A percentile compares a stretch with the other conserved stretches of the same genome.
These are phyloP conservation scores for Diaporthe capsici DNA, from an alignment of 2,329 filamentous ascomycete genomes.

Conservation along the genomic window DNA sequence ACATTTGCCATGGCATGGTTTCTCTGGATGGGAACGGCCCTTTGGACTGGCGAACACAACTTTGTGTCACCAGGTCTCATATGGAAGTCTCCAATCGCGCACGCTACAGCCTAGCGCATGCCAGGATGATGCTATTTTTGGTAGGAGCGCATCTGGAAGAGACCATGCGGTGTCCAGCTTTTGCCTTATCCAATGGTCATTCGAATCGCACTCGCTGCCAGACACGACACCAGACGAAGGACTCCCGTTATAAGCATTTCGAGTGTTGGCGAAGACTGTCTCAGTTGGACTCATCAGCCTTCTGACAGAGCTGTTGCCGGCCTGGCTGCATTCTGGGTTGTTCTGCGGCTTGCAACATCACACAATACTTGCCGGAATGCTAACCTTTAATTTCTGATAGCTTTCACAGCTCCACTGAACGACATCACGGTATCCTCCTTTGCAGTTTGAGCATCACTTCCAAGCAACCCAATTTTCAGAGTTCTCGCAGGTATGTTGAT, in stretches of 20 bases:
- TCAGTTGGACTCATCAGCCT: no score
- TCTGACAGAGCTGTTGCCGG: not conserved
- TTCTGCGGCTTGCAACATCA: no score
- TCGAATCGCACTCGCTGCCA: not conserved
- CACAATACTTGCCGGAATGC: not conserved
- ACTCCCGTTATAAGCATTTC: not conserved
- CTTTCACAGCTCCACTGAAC: conserved; percentile 8
- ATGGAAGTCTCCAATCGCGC: not conserved
- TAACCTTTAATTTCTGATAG: not conserved
- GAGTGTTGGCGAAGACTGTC: not conserved
- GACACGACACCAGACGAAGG: not conserved
- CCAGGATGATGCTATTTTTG: no score
- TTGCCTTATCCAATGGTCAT: not conserved
- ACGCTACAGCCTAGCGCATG: no score
- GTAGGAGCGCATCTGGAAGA: no score
- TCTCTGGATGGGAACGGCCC: not conserved
- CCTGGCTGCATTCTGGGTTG: not conserved
- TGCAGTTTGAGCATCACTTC: conserved; percentile 9
- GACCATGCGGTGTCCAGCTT: no score
- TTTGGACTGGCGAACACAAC: not conserved
- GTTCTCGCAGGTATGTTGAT: not conserved
- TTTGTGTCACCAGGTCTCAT: no score
- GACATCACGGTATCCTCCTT: not conserved
- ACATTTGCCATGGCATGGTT: not conserved
- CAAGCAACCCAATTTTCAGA: not conserved